Percentiles rank a stretch among this genome's conserved stretches.
Evolutionary conservation across 1,284 basidiomycete species (phyloP).

Genomic region (Mycosarcoma maydis): DNA sequence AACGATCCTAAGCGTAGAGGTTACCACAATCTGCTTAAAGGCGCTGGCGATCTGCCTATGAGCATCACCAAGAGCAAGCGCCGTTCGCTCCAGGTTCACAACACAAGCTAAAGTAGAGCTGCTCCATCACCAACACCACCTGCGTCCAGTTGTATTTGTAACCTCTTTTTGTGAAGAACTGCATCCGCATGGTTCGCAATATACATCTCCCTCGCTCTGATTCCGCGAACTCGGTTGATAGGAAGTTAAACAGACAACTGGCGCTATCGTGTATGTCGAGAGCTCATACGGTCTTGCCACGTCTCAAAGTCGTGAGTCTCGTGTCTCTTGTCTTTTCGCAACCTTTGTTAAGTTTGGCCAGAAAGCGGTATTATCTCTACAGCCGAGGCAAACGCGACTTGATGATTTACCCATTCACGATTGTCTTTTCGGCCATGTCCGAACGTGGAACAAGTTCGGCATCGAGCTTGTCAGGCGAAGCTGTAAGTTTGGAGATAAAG

Average conservation of each 20-base stretch:
- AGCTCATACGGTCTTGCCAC: too few relatives aligned
- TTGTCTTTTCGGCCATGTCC: not conserved
- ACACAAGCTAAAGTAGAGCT: too few relatives aligned
- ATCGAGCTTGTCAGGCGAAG: not conserved
- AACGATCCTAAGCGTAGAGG: conserved; percentile 62
- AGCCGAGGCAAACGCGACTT: not conserved
- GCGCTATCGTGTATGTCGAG: too few relatives aligned
- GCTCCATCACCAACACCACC: too few relatives aligned
- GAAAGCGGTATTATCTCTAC: not conserved
- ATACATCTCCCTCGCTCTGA: too few relatives aligned
- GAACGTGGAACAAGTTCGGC: not conserved
- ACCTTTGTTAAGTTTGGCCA: too few relatives aligned
- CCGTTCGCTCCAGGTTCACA: conserved; percentile 33
- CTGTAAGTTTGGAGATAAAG: too few relatives aligned
- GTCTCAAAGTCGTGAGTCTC: too few relatives aligned
- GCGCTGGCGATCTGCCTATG: conserved; percentile 52
- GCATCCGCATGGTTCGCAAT: not conserved
- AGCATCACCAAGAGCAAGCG: conserved; percentile 52
- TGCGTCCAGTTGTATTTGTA: conserved; percentile 9
- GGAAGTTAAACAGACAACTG: too few relatives aligned
- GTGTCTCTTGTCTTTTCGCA: too few relatives aligned
- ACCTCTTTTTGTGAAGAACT: not conserved
- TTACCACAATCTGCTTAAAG: conserved; percentile 60
- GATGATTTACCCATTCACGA: not conserved
- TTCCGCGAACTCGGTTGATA: too few relatives aligned